A percentile compares a stretch with the other conserved stretches of the same genome.
Conservation (phyloP, 2,329 filamentous ascomycete species). For the Rutstroemia sp. region DNA sequence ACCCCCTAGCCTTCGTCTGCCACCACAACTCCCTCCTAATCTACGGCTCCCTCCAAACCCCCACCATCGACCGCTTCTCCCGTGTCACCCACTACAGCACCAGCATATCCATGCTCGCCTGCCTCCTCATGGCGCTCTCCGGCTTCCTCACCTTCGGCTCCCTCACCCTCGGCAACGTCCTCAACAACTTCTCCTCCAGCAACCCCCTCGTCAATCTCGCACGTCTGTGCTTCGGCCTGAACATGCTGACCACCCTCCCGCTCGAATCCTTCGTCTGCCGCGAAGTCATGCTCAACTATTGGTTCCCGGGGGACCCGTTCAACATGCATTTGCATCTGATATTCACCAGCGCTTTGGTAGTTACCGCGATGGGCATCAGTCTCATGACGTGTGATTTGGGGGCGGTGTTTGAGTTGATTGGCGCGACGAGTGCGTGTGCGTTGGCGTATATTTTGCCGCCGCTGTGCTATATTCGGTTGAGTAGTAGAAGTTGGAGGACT, state of each 20-base stretch:
- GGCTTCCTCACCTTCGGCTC: slow-evolving; percentile 93
- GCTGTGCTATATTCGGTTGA: slow-evolving; percentile 90
- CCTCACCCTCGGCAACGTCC: slow-evolving; percentile 85
- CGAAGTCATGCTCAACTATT: slow-evolving; percentile 91
- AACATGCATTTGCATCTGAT: slow-evolving; percentile 72
- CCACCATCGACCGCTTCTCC: slow-evolving; percentile 91
- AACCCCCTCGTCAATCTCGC: slow-evolving; percentile 94
- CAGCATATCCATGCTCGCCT: slow-evolving; percentile 82
- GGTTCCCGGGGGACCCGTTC: slow-evolving; percentile 57
- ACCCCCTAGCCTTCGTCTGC: slow-evolving; percentile 51
- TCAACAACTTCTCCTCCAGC: slow-evolving; percentile 92
- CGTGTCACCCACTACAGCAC: slow-evolving; percentile 93
- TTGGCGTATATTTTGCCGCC: slow-evolving; percentile 94
- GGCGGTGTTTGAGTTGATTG: slow-evolving; percentile 90
- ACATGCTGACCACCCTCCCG: slow-evolving; percentile 96
- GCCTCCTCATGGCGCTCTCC: slow-evolving; percentile 76
- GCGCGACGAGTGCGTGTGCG: slow-evolving; percentile 87
- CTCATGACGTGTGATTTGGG: slow-evolving; percentile 90
- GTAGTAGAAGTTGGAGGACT: slow-evolving; percentile 66
- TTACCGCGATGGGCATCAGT: slow-evolving; percentile 67
- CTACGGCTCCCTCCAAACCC: slow-evolving; percentile 88
- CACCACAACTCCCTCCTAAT: slow-evolving; percentile 97
- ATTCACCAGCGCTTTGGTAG: slow-evolving; percentile 77
- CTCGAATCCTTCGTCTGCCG: slow-evolving; percentile 96
- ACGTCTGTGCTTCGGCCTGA: slow-evolving; percentile 89